A percentile compares a stretch with the other conserved stretches of the same genome.
These are phyloP conservation scores for Rhizophlyctis rosea DNA, from an alignment of 192 early-diverging fungal species.

Conservation along the genomic window DNA sequence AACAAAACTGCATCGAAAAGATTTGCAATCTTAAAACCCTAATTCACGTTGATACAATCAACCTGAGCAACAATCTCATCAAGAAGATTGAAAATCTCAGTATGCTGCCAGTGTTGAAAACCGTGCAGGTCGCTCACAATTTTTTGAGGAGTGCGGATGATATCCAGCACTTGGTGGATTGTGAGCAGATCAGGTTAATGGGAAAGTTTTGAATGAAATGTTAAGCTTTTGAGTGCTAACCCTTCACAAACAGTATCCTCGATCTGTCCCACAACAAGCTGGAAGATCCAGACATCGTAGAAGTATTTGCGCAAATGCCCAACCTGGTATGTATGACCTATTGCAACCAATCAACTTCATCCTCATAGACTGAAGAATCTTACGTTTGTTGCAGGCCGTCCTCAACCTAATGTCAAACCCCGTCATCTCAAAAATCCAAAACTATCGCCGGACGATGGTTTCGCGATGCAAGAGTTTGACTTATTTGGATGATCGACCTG, in stretches of 20 bases:
- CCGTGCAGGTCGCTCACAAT: conserved; percentile 52
- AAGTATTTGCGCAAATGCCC: conserved; percentile 49
- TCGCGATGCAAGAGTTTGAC: conserved; percentile 39
- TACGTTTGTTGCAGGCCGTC: conserved; percentile 39
- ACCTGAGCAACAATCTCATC: conserved; percentile 55
- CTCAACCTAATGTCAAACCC: conserved; percentile 60
- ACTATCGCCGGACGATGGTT: conserved; percentile 53
- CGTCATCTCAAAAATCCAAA: conserved; percentile 49
- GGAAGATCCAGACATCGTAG: conserved; percentile 51
- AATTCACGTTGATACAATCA: conserved; percentile 48
- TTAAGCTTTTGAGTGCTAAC: not conserved
- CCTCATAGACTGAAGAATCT: too few relatives aligned
- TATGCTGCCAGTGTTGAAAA: conserved; percentile 36
- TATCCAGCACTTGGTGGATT: conserved; percentile 34
- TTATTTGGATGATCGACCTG: conserved; percentile 60
- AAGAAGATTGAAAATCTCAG: conserved; percentile 36
- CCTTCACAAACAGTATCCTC: conserved; percentile 43
- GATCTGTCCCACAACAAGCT: conserved; percentile 56
- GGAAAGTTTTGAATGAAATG: conserved; percentile 6
- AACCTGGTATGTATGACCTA: conserved; percentile 42
- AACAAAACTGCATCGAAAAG: conserved; percentile 56
- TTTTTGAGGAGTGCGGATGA: conserved; percentile 44
- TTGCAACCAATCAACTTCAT: not conserved
- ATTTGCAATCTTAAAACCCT: conserved; percentile 44
- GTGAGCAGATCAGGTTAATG: conserved; percentile 33